phyloP scores from a whole-genome alignment of 805 yeast species.

The Metschnikowia koreensis region DNA sequence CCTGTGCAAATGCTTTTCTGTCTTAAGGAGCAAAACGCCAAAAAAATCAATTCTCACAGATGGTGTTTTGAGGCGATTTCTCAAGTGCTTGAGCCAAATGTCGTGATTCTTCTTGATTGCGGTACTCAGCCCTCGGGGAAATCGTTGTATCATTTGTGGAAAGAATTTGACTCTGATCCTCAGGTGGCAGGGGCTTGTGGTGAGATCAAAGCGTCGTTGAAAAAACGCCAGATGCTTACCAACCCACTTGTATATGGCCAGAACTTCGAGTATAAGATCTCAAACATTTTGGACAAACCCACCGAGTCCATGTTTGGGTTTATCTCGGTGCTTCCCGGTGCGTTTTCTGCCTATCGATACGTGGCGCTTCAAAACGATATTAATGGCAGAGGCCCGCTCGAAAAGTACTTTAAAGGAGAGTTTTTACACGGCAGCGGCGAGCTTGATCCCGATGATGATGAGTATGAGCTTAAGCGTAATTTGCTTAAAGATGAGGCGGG shows the following conservation, averaged over 20 bases:
- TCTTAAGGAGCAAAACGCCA: conserved; percentile 59
- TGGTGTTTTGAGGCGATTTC: conserved; percentile 70
- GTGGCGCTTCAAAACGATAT: conserved; percentile 56
- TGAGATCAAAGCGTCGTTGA: conserved; percentile 61
- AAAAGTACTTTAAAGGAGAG: conserved; percentile 67
- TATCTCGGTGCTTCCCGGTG: conserved; percentile 66
- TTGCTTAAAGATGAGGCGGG: conserved; percentile 45
- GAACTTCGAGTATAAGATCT: conserved; percentile 65
- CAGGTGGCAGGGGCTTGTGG: conserved; percentile 72
- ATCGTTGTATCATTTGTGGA: conserved; percentile 59
- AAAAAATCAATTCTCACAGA: conserved; percentile 64
- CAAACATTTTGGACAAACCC: conserved; percentile 66
- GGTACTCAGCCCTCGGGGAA: conserved; percentile 63
- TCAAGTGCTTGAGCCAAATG: conserved; percentile 54
- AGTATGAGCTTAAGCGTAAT: conserved; percentile 36
- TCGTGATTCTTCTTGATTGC: conserved; percentile 58
- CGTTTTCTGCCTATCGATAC: conserved; percentile 63
- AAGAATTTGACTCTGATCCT: conserved; percentile 56
- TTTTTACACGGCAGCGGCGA: conserved; percentile 56
- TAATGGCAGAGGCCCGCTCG: conserved; percentile 56
- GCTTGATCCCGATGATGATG: conserved; percentile 57
- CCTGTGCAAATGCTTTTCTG: conserved; percentile 64
- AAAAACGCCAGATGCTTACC: conserved; percentile 44
- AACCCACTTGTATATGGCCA: conserved; percentile 66
- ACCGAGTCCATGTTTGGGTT: conserved; percentile 64